Evolutionary conservation across 1,284 basidiomycete genomes (phyloP), one percentile per base, ranked within the genome.

Genomic region (Ceratobasidium sp.): DNA sequence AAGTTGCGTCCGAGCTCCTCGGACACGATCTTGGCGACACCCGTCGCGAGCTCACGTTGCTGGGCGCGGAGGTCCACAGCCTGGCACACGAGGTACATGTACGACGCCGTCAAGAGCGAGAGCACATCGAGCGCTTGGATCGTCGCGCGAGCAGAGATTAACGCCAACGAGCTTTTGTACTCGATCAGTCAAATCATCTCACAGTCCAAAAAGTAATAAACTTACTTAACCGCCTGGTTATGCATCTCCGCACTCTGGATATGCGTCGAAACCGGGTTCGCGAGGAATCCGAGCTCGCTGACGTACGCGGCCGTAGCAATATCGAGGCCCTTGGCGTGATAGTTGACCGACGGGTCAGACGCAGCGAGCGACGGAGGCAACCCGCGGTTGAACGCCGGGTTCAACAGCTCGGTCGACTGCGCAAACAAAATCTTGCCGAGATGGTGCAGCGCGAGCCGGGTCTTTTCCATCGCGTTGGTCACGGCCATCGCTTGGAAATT

Each of bases 401-500:
- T 95, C 82, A 94, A 87, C 39, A 96, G 88, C 84, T 97, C 95
- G 0, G 95, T 94, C 82, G 91, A 89, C 84, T 97, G 95, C 20
- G 94, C 89, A 84, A 96, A 97, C 78, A 95, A 86, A 67, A 97
- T 86, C 85, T 95, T 95, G 79, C 95, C 95, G 77, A 96, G 89
- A 82, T 95, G 94, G 81, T 95, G 91, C 42, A 97, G 86, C 2
- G 93, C 89, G 56, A 96, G 90, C 23, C 95, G 92, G 4, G 94
- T 93, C 84, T 95, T 94, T 84, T 97, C 95, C 92, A 96, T 95
- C 5, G 93, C 92, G 78, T 95, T 95, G 7, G 95, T 94, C 73
- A 97, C 90, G 1, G 94, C 89, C 91, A 95, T 94, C 0, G 94
- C 94, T 84, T 95, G 94, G 89, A 96, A 96, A 83, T 95, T 95